These are phyloP conservation scores for Lagenidium giganteum DNA, from an alignment of 352 stramenopile species.

Conservation along the genomic window DNA sequence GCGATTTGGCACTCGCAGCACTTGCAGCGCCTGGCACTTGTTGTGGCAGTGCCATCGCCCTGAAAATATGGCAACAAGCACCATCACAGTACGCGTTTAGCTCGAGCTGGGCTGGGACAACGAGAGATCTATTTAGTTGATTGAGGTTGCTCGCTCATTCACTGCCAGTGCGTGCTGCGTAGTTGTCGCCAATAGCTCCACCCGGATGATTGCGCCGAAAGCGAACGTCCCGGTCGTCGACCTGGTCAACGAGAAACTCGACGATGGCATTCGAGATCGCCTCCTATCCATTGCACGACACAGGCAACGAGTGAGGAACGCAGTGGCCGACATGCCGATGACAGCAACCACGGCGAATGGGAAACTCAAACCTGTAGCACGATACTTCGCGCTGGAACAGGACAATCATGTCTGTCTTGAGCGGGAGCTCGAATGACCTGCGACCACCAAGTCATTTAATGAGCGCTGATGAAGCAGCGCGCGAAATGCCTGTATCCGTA, in stretches of 20 bases:
- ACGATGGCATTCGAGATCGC: conserved; percentile 70
- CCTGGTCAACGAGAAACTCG: conserved; percentile 41
- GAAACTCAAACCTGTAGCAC: conserved; percentile 52
- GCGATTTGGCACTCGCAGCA: conserved; percentile 1
- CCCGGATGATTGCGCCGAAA: conserved; percentile 66
- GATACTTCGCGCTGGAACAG: conserved; percentile 74
- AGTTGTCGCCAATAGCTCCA: conserved; percentile 48
- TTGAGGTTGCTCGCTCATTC: no score
- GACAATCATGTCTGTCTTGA: conserved; percentile 35
- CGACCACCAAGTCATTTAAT: not conserved
- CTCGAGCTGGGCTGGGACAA: no score
- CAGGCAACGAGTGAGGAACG: not conserved
- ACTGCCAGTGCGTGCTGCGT: no score
- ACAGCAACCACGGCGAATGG: no score
- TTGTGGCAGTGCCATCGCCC: not conserved
- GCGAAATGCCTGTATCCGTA: no score
- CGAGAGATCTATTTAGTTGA: no score
- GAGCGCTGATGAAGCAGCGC: not conserved
- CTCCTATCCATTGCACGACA: conserved; percentile 28
- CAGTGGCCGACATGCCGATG: no score
- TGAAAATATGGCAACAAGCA: no score
- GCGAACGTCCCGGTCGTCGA: conserved; percentile 17
- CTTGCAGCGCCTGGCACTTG: not conserved
- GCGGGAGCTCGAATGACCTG: conserved; percentile 14
- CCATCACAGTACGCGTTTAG: no score